Evolutionary conservation across 148 eudicot genomes (phyloP), one percentile per base, ranked within the genome.

Genomic region (Cornus kousa): DNA sequence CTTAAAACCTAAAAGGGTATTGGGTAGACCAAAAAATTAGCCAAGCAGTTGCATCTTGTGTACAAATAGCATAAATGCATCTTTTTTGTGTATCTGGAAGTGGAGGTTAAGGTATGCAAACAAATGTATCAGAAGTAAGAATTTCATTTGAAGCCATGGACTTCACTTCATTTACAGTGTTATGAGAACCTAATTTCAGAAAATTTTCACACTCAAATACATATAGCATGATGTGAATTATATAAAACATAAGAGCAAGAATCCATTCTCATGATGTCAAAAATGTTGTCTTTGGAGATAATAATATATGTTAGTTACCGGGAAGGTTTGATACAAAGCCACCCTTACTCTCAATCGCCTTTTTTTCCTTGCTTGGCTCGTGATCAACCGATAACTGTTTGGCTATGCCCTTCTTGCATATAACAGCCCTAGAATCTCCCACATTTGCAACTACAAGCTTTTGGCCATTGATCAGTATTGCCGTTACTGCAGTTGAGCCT

Each of bases 401-500:
- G 28, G 89, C 90, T 70, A 76, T 76, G 5, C 91, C 91, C 67
- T 82, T 85, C 79, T 72, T 87, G 82, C 74, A 87, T n/a, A 90
- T 74, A 19, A 90, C 87, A 77, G 90, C 93, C 46, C 93, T 80
- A 78, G 91, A 90, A 87, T 88, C 93, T 74, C 93, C 93, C 70
- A 90, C 86, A 74, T 90, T 90, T 37, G 93, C 93, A n/a, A 90
- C 90, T 55, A 88, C 76, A 37, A 88, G 82, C 72, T 83, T 87
- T 75, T 85, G 79, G 46, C 88, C 82, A 76, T 90, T 81, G 39
- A 90, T 79, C 35, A 88, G 82, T 72, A 90, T 88, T 28, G 94
- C 90, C 3, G 94, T 90, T 55, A 90, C 94, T 32, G 90, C 94
- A 70, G 91, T 88, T 74, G 91, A 90, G 67, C 94, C 91, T 35